Evolutionary conservation across 2,329 filamentous ascomycete genomes (phyloP), one percentile per base, ranked within the genome.

Genomic region (Trichoderma koningiopsis): DNA sequence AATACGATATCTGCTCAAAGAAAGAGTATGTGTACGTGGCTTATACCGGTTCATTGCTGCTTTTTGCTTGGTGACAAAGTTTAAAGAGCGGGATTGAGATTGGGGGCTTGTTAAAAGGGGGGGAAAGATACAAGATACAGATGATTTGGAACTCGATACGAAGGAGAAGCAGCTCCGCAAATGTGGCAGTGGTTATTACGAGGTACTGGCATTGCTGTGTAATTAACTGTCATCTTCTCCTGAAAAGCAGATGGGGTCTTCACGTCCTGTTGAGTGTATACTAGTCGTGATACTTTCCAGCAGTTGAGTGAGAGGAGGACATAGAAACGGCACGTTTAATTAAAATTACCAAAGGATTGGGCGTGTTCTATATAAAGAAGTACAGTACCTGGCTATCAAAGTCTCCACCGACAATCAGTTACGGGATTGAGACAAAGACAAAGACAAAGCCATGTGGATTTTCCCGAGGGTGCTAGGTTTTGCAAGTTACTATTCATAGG

Each of bases 341-440:
- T 43, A 33, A 65, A 56, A 65, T 65, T 33, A 52, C 52, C 40
- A 65, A 40, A 52, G 52, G 24, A 27, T 27, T 56, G 37, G 55
- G 43, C 19, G 29, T 3, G 40, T 43, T 62, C 59, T 62, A 52
- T 43, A 60, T 40, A 53, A 13, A 14, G 33, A 13, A 35, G 11
- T 35, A 13, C 33, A 35, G 33, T 13, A 35, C 33, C 33, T 35
- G 33, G 33, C 33, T 35, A 13, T 35, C 33, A 2, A 49, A 29
- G 62, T 65, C 31, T n/a, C 62, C 62, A 65, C 62, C 52, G 62
- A 40, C 29, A 35, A 65, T 65, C 62, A 43, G 19, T 65, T 65
- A 55, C 33, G 62, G 35, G 16, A 65, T 65, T 43, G 52, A 56
- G 62, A 65, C 19, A n/a, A 43, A 35, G 31, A 33, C 8, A 10